phyloP scores from a whole-genome alignment of 768 basidiomycete genomes.

The Lyophyllum atratum region DNA sequence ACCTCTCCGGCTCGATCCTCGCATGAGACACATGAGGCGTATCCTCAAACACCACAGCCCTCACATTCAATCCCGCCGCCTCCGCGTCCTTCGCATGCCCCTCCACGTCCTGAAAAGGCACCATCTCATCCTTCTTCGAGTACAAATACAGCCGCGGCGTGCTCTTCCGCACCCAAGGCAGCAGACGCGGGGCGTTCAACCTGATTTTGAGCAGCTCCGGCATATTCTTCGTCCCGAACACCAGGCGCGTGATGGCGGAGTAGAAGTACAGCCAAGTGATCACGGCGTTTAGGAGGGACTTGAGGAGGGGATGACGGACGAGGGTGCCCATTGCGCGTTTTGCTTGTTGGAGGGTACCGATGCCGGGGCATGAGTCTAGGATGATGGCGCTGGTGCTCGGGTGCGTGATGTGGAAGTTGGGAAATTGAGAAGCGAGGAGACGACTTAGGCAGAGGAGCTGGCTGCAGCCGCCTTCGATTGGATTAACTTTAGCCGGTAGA shows the following conservation, averaged over 20 bases:
- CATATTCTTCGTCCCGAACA: constrained; percentile 24
- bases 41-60: constrained; percentile 37
- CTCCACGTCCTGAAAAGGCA: constrained; percentile 37
- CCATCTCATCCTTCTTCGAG: constrained; percentile 43
- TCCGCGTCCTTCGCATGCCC: constrained; percentile 34
- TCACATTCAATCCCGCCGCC: constrained; percentile 32
- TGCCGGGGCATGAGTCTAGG: constrained; percentile 49
- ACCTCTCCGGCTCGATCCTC: constrained; percentile 39
- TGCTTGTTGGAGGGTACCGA: constrained; percentile 25
- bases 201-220: constrained; percentile 28
- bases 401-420: constrained; percentile 7
- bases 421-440: constrained; percentile 26
- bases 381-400: constrained; percentile 34
- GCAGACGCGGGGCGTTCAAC: constrained; percentile 27
- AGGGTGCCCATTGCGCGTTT: constrained; percentile 33
- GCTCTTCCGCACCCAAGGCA: constrained; percentile 41
- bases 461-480: constrained; percentile 38
- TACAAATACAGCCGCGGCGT: constrained; percentile 49
- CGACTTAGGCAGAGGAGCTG: constrained; percentile 37
- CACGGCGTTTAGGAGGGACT: constrained; percentile 21
- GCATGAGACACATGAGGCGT: constrained; percentile 50
- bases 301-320: constrained; percentile 31
- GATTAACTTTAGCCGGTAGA: not conserved
- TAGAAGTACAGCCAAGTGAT: constrained; percentile 30
- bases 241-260: constrained; percentile 15